phyloP scores from a whole-genome alignment of 78 protist species.

The Dictyostelium discoideum region dicty_2.7 NC_007091.3:1573001-1573500 shows the following conservation, averaged over 20 bases:
- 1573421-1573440: constrained; percentile 74
- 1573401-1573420: constrained; percentile 47
- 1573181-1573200: constrained; percentile 32
- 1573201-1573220: not conserved
- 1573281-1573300: constrained; percentile 10
- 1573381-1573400: constrained; percentile 25
- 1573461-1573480: constrained; percentile 2
- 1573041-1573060: constrained; percentile 12
- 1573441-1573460: constrained; percentile 22
- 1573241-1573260: constrained; percentile 35
- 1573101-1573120: not conserved
- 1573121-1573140: not conserved
- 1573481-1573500: not conserved
- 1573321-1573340: not conserved
- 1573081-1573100: constrained; percentile 3
- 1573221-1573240: constrained; percentile 42
- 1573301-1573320: not conserved
- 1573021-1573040: not conserved
- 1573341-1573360: not conserved
- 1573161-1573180: not conserved
- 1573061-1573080: not conserved
- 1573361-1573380: constrained; percentile 38
- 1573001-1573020: not conserved
- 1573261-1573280: constrained; percentile 8
- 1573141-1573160: not conserved